Conservation (phyloP, 202 grass and related monocot species). For the Saccharum hybrid region DNA sequence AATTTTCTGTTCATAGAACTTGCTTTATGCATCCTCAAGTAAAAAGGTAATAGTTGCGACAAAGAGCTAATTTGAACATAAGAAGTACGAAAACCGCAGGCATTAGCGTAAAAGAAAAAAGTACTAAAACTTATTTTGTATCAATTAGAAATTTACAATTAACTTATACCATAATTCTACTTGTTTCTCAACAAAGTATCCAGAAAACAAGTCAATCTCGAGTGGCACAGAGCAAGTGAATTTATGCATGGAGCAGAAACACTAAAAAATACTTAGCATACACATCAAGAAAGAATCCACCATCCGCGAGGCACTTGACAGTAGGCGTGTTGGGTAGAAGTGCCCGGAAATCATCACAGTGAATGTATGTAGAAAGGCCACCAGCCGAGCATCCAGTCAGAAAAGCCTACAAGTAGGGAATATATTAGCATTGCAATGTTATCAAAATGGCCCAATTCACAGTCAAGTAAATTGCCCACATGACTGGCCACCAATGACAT, state of each 20-base stretch:
- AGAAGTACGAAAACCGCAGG: not conserved
- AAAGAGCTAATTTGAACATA: constrained; percentile 1
- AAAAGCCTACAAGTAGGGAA: constrained; percentile 66
- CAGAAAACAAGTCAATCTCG: not conserved
- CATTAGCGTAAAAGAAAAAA: not conserved
- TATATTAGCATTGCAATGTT: constrained; percentile 1
- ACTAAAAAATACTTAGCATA: constrained; percentile 47
- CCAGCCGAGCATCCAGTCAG: constrained; percentile 94
- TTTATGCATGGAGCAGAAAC: not conserved
- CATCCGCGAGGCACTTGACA: constrained; percentile 91
- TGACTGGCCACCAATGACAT: too few species aligned
- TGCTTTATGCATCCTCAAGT: not conserved
- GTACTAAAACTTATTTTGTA: not conserved
- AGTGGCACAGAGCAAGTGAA: not conserved
- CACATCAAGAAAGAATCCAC: constrained; percentile 86
- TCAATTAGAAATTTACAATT: not conserved
- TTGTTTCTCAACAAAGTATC: not conserved
- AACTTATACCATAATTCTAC: not conserved
- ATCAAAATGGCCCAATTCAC: not conserved
- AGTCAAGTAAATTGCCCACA: not conserved
- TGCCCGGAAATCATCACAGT: constrained; percentile 85
- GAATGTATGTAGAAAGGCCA: constrained; percentile 85
- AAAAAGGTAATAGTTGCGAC: not conserved
- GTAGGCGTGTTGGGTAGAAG: constrained; percentile 64
- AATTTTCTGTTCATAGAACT: constrained; percentile 15